Evolutionary conservation across 2,329 filamentous ascomycete species (phyloP).

Genomic region (Lachnellula cervina): DNA sequence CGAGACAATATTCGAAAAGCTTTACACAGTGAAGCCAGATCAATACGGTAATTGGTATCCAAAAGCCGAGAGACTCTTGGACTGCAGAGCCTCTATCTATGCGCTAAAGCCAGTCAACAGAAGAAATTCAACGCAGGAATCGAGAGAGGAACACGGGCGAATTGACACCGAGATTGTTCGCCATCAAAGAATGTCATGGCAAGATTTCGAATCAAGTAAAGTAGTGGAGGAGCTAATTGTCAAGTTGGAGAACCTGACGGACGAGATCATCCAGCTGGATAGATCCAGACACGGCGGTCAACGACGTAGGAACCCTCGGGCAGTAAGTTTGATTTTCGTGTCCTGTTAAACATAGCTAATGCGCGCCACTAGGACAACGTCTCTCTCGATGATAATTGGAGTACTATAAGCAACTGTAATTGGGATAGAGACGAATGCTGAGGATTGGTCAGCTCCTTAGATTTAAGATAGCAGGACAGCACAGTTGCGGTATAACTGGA

Average conservation of each 20-base stretch:
- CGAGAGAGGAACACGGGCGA: neutral
- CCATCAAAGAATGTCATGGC: too few species aligned
- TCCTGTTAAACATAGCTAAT: too few species aligned
- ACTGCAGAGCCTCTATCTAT: neutral
- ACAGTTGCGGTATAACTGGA: too few species aligned
- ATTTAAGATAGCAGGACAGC: too few species aligned
- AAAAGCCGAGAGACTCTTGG: neutral
- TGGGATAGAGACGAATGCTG: too few species aligned
- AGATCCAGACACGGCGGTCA: neutral
- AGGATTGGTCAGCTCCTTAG: too few species aligned
- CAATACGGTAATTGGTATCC: neutral
- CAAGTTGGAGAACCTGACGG: neutral
- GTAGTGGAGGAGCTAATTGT: neutral
- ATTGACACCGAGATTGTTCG: neutral
- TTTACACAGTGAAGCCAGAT: neutral
- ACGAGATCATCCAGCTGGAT: neutral
- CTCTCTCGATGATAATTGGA: too few species aligned
- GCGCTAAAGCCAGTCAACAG: constrained; percentile 2
- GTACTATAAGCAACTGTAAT: too few species aligned
- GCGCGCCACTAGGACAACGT: too few species aligned
- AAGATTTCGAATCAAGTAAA: neutral
- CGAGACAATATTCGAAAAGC: neutral
- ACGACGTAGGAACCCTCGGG: neutral
- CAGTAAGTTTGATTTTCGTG: neutral
- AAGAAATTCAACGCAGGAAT: neutral